phyloP scores from a whole-genome alignment of 345 rosid species.

The Gossypium australe region DNA sequence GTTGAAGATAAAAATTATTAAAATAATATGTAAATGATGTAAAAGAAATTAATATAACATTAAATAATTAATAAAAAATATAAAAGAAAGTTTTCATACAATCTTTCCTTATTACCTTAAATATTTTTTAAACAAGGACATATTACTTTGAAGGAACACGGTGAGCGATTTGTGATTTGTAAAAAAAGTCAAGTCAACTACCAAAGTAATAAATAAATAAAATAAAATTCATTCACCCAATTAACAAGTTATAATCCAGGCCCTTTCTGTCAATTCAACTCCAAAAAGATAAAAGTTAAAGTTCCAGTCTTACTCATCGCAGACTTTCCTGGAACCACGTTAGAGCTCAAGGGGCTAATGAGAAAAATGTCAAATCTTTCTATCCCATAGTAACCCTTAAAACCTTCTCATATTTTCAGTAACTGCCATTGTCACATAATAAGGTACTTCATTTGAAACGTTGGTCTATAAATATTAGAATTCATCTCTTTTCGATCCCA shows the following conservation, averaged over 20 bases:
- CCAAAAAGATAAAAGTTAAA: background rate
- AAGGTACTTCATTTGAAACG: background rate
- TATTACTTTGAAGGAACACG: too few species aligned
- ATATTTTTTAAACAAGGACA: too few species aligned
- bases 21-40: too few species aligned
- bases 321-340: constrained; percentile 2
- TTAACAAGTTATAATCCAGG: too few species aligned
- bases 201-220: too few species aligned
- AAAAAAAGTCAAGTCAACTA: background rate
- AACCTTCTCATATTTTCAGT: background rate
- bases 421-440: background rate
- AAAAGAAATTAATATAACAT: too few species aligned
- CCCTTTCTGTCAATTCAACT: too few species aligned
- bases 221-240: background rate
- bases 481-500: background rate
- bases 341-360: background rate
- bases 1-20: too few species aligned
- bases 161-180: too few species aligned
- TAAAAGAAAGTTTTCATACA: too few species aligned
- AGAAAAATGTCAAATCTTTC: constrained; percentile 6
- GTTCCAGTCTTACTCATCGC: background rate
- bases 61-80: too few species aligned
- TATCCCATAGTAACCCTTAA: background rate
- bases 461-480: background rate
- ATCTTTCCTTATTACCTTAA: too few species aligned